phyloP scores from a whole-genome alignment of 148 eudicot species.

The Fallopia convolvulus region DNA sequence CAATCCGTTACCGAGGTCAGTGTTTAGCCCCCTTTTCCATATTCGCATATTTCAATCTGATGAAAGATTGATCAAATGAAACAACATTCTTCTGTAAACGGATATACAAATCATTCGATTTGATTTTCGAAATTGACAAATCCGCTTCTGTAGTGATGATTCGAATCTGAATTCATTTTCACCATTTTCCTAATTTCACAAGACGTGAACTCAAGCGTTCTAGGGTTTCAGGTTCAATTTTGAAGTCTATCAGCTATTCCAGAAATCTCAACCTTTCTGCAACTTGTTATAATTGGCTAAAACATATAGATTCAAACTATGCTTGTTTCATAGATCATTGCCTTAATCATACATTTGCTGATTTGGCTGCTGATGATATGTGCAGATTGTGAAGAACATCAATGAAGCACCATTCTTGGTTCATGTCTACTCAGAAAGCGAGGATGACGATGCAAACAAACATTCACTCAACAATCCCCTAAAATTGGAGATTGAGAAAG shows the following conservation, averaged over 20 bases:
- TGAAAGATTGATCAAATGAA: too few relatives aligned
- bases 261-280: background rate
- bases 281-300: too few relatives aligned
- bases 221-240: too few relatives aligned
- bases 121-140: background rate
- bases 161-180: background rate
- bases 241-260: too few relatives aligned
- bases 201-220: background rate
- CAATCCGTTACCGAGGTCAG: slow-evolving; percentile 9
- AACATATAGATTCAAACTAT: too few relatives aligned
- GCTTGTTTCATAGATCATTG: too few relatives aligned
- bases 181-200: too few relatives aligned
- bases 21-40: background rate
- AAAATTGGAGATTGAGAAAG: slow-evolving; percentile 29
- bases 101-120: background rate
- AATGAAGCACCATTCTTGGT: slow-evolving; percentile 37
- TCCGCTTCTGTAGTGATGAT: background rate
- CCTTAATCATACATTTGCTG: background rate
- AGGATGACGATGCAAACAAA: background rate
- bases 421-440: slow-evolving; percentile 28
- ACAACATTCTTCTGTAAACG: background rate
- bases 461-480: background rate
- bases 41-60: too few relatives aligned
- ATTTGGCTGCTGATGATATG: background rate
- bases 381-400: slow-evolving; percentile 29